Evolutionary conservation across 1,284 basidiomycete species (phyloP).

Genomic region (Irpex lacteus): DNA sequence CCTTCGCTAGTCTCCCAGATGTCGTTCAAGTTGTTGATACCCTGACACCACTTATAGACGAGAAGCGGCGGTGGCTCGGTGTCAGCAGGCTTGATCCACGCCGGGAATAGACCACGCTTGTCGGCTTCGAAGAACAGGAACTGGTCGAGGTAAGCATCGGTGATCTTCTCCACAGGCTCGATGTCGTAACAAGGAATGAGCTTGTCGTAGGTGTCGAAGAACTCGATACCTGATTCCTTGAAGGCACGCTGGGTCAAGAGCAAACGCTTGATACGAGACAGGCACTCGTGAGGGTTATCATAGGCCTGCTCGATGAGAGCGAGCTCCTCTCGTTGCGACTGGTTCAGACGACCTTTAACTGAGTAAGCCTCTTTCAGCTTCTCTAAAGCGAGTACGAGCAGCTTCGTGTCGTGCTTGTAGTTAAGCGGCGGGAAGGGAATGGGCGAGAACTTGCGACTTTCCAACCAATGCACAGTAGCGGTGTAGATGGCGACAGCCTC

Average conservation of each 20-base stretch:
- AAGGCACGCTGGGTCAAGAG: conserved; percentile 94
- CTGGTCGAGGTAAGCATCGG: conserved; percentile 94
- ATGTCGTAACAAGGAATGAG: conserved; percentile 98
- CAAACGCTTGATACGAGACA: conserved; percentile 95
- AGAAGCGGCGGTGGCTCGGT: conserved; percentile 94
- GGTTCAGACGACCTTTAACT: conserved; percentile 95
- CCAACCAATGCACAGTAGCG: conserved; percentile 96
- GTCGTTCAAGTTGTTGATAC: conserved; percentile 90
- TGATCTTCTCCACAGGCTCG: conserved; percentile 98
- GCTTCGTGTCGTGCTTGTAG: conserved; percentile 97
- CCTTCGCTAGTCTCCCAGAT: conserved; percentile 97
- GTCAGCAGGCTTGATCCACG: conserved; percentile 97
- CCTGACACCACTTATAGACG: conserved; percentile 97
- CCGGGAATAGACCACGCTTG: conserved; percentile 93
- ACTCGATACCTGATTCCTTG: conserved; percentile 96
- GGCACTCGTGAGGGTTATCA: conserved; percentile 90
- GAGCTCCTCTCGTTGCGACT: conserved; percentile 94
- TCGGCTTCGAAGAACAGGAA: conserved; percentile 93
- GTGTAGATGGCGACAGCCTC: conserved; percentile 98
- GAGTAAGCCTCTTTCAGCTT: conserved; percentile 98
- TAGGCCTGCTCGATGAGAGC: conserved; percentile 97
- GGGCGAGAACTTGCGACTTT: conserved; percentile 93
- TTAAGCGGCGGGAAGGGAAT: conserved; percentile 98
- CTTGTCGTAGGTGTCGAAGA: conserved; percentile 95
- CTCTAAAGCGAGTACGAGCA: conserved; percentile 91